These are phyloP conservation scores for Combretum micranthum DNA, from an alignment of 345 rosid genomes.

Conservation along the genomic window DNA sequence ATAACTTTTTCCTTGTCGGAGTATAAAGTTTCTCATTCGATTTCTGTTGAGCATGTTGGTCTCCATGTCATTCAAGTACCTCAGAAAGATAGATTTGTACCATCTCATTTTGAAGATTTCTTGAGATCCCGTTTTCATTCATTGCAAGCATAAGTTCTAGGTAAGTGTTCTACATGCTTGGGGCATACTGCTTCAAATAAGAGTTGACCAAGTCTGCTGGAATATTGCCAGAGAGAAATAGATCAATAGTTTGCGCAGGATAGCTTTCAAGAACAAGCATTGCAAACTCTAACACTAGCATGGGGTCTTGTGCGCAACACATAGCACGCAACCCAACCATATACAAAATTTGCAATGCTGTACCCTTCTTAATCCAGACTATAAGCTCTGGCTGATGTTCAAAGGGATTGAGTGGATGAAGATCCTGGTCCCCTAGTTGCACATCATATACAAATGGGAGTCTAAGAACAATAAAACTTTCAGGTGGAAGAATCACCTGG, in stretches of 20 bases:
- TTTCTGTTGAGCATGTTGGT: slow-evolving; percentile 52
- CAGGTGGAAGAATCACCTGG: too few relatives aligned
- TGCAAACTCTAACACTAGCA: slow-evolving; percentile 94
- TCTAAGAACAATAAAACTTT: too few relatives aligned
- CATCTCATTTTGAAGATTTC: slow-evolving; percentile 98
- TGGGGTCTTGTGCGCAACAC: too few relatives aligned
- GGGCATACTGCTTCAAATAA: slow-evolving; percentile 94
- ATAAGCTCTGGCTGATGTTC: too few relatives aligned
- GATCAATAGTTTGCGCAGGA: slow-evolving; percentile 87
- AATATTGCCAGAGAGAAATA: slow-evolving; percentile 87
- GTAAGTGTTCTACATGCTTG: slow-evolving; percentile 90
- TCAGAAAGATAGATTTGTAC: slow-evolving; percentile 95
- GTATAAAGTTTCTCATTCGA: slow-evolving; percentile 90
- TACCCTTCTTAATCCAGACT: too few relatives aligned
- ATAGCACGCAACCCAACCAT: too few relatives aligned
- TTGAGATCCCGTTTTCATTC: slow-evolving; percentile 85
- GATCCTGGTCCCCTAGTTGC: too few relatives aligned
- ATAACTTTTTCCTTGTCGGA: slow-evolving; percentile 80
- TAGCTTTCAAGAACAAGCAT: slow-evolving; percentile 94
- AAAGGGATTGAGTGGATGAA: too few relatives aligned
- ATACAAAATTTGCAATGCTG: too few relatives aligned
- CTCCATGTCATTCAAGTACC: slow-evolving; percentile 79
- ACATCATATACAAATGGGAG: too few relatives aligned
- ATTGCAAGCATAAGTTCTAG: slow-evolving; percentile 94
- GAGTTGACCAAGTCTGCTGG: slow-evolving; percentile 97